Conservation (phyloP, 352 stramenopile genomes). For the Albugo laibachii region DNA sequence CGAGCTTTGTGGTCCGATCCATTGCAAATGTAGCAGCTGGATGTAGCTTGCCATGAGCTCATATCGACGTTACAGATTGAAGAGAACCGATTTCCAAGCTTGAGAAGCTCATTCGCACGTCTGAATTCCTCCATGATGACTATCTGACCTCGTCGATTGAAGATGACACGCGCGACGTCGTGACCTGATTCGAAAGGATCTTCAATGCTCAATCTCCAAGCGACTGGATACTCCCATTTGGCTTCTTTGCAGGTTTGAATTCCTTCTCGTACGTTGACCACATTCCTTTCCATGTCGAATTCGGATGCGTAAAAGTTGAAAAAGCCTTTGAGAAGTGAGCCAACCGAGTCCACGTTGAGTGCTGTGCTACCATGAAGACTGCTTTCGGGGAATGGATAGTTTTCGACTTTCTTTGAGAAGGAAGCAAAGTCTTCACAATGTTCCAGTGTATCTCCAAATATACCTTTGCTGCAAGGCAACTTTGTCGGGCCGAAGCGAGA, state of each 20-base stretch:
- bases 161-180: constrained; percentile 60
- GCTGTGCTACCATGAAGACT: too few relatives aligned
- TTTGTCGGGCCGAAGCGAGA: constrained; percentile 28
- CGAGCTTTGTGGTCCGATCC: constrained; percentile 25
- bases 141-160: constrained; percentile 43
- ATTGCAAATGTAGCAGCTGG: constrained; percentile 47
- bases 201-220: constrained; percentile 72
- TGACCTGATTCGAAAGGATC: constrained; percentile 72
- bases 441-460: too few relatives aligned
- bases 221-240: constrained; percentile 40
- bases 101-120: constrained; percentile 30
- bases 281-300: constrained; percentile 88
- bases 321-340: constrained; percentile 86
- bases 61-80: constrained; percentile 28
- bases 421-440: too few relatives aligned
- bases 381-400: too few relatives aligned
- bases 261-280: constrained; percentile 84
- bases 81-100: constrained; percentile 19
- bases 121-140: constrained; percentile 35
- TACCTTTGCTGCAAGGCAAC: constrained; percentile 11
- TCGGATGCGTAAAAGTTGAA: constrained; percentile 93
- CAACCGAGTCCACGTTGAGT: constrained; percentile 59
- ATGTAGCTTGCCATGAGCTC: constrained; percentile 22
- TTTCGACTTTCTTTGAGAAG: too few relatives aligned
- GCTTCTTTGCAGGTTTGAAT: constrained; percentile 33